Conservation (phyloP, 306 rosid genomes). For the Inga leiocalycina region DNA sequence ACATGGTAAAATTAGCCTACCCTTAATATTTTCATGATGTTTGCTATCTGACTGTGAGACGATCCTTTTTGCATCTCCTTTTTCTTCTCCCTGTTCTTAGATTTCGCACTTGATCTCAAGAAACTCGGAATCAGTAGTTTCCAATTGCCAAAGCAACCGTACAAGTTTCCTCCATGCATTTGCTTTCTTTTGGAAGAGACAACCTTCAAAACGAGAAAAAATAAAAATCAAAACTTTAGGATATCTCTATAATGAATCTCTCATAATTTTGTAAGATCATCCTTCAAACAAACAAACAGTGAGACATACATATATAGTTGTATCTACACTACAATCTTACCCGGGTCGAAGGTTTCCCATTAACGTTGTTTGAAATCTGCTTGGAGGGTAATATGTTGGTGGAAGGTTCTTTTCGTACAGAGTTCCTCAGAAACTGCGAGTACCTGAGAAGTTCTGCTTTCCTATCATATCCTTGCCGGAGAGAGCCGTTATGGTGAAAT, state of each 20-base stretch:
- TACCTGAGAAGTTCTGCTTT: slow-evolving; percentile 72
- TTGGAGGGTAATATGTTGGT: slow-evolving; percentile 35
- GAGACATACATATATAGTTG: neutral
- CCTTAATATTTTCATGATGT: slow-evolving; percentile 25
- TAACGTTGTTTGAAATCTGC: slow-evolving; percentile 19
- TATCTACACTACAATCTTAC: slow-evolving; percentile 12
- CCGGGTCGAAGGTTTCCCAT: slow-evolving; percentile 36
- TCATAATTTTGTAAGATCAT: neutral
- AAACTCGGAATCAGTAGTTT: slow-evolving; percentile 45
- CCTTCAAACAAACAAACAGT: neutral
- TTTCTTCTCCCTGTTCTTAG: slow-evolving; percentile 38
- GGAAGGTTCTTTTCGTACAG: slow-evolving; percentile 35
- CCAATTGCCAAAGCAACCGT: slow-evolving; percentile 56
- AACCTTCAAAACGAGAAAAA: slow-evolving; percentile 30
- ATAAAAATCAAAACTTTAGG: neutral
- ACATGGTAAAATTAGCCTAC: slow-evolving; percentile 16
- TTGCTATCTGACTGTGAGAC: slow-evolving; percentile 4
- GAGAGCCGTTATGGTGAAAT: slow-evolving; percentile 16
- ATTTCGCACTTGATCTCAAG: slow-evolving; percentile 36
- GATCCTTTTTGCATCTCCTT: slow-evolving; percentile 26
- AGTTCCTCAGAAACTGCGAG: slow-evolving; percentile 58
- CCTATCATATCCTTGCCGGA: slow-evolving; percentile 52
- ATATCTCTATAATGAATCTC: neutral
- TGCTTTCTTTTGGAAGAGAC: slow-evolving; percentile 38
- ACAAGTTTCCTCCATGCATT: slow-evolving; percentile 19